Evolutionary conservation across 1,139 yeast species (phyloP).

Genomic region (Saccharomyces uvarum): DNA sequence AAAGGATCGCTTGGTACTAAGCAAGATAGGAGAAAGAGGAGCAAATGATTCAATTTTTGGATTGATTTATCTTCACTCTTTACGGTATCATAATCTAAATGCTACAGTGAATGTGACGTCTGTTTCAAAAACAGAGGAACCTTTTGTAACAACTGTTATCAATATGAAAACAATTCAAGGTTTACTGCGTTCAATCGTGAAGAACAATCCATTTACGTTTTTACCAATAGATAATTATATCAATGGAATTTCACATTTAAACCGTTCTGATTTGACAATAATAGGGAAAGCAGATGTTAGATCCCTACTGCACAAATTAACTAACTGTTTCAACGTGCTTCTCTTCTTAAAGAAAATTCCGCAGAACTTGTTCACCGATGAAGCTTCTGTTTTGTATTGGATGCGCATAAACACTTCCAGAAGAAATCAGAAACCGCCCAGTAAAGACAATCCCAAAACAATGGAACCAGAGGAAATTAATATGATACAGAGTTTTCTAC

Average conservation of each 20-base stretch:
- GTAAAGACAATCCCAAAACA: conserved; percentile 4
- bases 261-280: conserved; percentile 6
- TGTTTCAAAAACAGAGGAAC: conserved; percentile 3
- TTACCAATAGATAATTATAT: conserved; percentile 8
- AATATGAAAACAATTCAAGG: conserved; percentile 9
- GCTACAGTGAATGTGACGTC: not conserved
- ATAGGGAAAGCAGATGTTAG: conserved; percentile 14
- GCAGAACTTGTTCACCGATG: conserved; percentile 6
- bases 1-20: conserved; percentile 32
- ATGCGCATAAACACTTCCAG: conserved; percentile 1
- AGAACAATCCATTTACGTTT: conserved; percentile 9
- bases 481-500: conserved; percentile 51
- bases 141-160: not conserved
- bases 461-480: conserved; percentile 38
- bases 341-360: conserved; percentile 11
- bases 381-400: not conserved
- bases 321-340: conserved; percentile 14
- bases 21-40: conserved; percentile 15
- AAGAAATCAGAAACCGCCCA: conserved; percentile 6
- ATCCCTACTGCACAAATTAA: conserved; percentile 11
- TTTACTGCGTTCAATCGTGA: conserved; percentile 7
- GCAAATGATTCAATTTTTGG: conserved; percentile 11
- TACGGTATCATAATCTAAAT: conserved; percentile 14
- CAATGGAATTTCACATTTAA: conserved; percentile 3
- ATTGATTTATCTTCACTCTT: conserved; percentile 11